Conservation (phyloP, 805 yeast species). For the Jamesozyma jinghongensis region DNA sequence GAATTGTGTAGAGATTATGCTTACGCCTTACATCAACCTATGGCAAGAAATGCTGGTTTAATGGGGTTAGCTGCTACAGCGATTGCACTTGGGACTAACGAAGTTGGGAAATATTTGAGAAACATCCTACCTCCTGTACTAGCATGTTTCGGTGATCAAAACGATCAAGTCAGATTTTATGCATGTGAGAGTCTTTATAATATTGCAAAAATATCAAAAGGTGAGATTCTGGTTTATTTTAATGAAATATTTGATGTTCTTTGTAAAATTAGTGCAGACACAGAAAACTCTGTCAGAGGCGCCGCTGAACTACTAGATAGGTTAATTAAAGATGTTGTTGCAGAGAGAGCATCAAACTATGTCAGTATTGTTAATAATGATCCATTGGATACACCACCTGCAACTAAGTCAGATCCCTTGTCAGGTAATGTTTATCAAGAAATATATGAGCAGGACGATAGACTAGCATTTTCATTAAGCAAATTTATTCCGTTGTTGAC, state of each 20-base stretch:
- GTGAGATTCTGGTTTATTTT: conserved; percentile 83
- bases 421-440: conserved; percentile 54
- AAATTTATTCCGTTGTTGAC: conserved; percentile 85
- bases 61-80: conserved; percentile 95
- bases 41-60: conserved; percentile 89
- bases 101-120: conserved; percentile 74
- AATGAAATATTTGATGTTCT: conserved; percentile 92
- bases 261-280: conserved; percentile 81
- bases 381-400: conserved; percentile 35
- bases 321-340: conserved; percentile 84
- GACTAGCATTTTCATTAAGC: conserved; percentile 64
- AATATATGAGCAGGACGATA: conserved; percentile 43
- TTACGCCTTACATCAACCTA: conserved; percentile 73
- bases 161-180: conserved; percentile 91
- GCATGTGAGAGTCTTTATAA: conserved; percentile 95
- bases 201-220: conserved; percentile 93
- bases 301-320: conserved; percentile 92
- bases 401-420: conserved; percentile 39
- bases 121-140: conserved; percentile 86
- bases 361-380: conserved; percentile 57
- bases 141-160: conserved; percentile 94
- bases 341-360: conserved; percentile 86
- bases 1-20: conserved; percentile 73
- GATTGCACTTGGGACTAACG: conserved; percentile 78
- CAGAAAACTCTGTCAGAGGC: conserved; percentile 83